phyloP scores from a whole-genome alignment of 2,329 filamentous ascomycete genomes.

The Exophiala mesophila region DNA sequence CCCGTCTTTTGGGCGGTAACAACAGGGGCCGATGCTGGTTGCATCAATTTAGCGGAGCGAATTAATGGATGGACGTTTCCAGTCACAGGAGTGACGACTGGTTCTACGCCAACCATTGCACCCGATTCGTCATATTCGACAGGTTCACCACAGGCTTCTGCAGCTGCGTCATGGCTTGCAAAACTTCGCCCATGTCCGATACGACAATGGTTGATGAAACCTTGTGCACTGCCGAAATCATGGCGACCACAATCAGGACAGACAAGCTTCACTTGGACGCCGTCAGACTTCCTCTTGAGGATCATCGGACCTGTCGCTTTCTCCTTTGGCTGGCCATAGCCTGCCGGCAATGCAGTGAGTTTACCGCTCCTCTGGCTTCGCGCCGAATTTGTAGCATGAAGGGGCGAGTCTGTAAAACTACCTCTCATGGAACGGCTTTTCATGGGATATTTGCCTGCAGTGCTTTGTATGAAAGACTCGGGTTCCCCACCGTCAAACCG shows the following conservation, averaged over 20 bases:
- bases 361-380: slow-evolving; percentile 56
- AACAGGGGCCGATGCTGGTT: slow-evolving; percentile 21
- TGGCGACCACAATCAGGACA: slow-evolving; percentile 83
- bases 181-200: slow-evolving; percentile 92
- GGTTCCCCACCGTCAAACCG: slow-evolving; percentile 67
- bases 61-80: slow-evolving; percentile 61
- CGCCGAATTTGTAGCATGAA: slow-evolving; percentile 47
- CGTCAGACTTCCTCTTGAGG: slow-evolving; percentile 76
- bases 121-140: slow-evolving; percentile 64
- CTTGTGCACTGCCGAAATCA: slow-evolving; percentile 93
- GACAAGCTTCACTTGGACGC: slow-evolving; percentile 80
- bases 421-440: slow-evolving; percentile 79
- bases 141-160: slow-evolving; percentile 76
- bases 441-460: slow-evolving; percentile 40
- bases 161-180: slow-evolving; percentile 93
- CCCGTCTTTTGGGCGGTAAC: slow-evolving; percentile 18
- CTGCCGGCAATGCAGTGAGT: slow-evolving; percentile 64
- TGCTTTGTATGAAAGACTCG: slow-evolving; percentile 16
- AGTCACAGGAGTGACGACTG: slow-evolving; percentile 27
- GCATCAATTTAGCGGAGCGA: slow-evolving; percentile 48
- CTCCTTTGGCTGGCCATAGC: slow-evolving; percentile 69
- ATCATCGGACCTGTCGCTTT: slow-evolving; percentile 72
- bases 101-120: slow-evolving; percentile 39
- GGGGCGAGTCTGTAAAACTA: slow-evolving; percentile 56
- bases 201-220: slow-evolving; percentile 98